phyloP scores from a whole-genome alignment of 2,329 filamentous ascomycete species.

The Xylaria polymorpha region DNA sequence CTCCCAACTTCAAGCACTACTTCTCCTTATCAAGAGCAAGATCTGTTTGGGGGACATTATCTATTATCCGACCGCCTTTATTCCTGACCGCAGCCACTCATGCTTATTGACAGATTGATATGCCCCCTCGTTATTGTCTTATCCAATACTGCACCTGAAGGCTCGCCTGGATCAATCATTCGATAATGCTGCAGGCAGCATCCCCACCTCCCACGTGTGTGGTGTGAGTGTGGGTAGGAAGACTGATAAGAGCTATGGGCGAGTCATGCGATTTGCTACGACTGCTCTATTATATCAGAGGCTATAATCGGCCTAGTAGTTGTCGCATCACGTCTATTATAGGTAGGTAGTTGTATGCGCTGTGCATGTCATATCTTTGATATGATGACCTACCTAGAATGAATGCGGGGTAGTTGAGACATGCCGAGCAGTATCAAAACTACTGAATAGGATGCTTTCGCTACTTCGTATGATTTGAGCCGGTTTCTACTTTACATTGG shows the following conservation, averaged over 20 bases:
- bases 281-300: neutral
- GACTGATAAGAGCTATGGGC: slow-evolving; percentile 19
- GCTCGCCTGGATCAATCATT: neutral
- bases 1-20: neutral
- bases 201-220: slow-evolving; percentile 8
- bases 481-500: neutral
- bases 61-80: neutral
- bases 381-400: slow-evolving; percentile 20
- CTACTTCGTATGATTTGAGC: neutral
- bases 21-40: neutral
- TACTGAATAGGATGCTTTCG: too few relatives aligned
- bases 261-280: slow-evolving; percentile 12
- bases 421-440: neutral
- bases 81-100: neutral
- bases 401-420: slow-evolving; percentile 44
- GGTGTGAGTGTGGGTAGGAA: slow-evolving; percentile 5
- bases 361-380: slow-evolving; percentile 11
- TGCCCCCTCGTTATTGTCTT: neutral
- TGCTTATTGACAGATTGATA: neutral
- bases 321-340: slow-evolving; percentile 31
- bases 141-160: neutral
- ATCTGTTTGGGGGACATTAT: neutral
- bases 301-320: slow-evolving; percentile 2
- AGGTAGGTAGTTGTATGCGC: slow-evolving; percentile 7
- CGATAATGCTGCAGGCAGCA: slow-evolving; percentile 3